Conservation (phyloP, 306 rosid genomes). For the Citrullus amarus region DNA sequence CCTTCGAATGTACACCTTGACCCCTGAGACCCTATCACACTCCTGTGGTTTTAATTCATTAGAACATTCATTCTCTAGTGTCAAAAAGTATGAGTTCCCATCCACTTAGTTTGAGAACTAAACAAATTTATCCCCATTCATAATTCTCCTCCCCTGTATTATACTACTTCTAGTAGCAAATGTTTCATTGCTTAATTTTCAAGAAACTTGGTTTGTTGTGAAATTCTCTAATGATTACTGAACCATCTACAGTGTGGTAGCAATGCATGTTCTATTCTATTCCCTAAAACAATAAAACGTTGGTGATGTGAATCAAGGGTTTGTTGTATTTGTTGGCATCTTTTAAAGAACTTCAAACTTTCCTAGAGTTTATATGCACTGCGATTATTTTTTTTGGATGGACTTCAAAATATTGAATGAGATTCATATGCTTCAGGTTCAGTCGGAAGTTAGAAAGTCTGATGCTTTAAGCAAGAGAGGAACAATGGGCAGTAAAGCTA, state of each 20-base stretch:
- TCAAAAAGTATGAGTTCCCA: not conserved
- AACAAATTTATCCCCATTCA: not conserved
- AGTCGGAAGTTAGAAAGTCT: not conserved
- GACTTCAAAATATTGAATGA: not conserved
- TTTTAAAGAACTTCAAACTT: not conserved
- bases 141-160: not conserved
- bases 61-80: not conserved
- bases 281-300: not conserved
- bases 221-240: conserved; percentile 19
- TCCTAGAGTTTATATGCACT: not conserved
- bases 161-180: not conserved
- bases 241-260: not conserved
- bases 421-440: not conserved
- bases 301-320: not conserved
- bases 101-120: not conserved
- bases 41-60: not conserved
- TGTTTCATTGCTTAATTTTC: not conserved
- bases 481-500: conserved; percentile 45
- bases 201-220: conserved; percentile 7
- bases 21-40: too few species aligned
- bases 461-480: conserved; percentile 7
- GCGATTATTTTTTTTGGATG: not conserved
- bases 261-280: not conserved
- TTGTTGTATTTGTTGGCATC: not conserved
- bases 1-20: too few species aligned